Evolutionary conservation across 2,329 filamentous ascomycete genomes (phyloP), one percentile per base, ranked within the genome.

Genomic region (Coniochaeta pulveracea): DNA sequence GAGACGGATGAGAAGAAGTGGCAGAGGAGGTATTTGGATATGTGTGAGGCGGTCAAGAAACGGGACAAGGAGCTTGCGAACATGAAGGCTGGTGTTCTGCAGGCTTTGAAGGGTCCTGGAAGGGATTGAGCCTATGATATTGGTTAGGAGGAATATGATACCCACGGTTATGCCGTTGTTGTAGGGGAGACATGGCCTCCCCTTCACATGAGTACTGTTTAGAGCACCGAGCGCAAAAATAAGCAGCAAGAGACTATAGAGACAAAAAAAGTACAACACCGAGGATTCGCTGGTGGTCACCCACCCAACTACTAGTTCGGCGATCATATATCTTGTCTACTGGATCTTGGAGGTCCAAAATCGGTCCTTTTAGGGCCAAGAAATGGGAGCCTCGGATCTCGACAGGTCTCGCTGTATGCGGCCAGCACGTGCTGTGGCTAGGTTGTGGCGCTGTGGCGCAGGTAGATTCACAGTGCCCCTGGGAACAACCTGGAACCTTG

Each of bases 41-140:
- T 82, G 43, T 65, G 79, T 46, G 66, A 67, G 26, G 64, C 67
- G 40, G 64, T 82, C 44, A 66, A 64, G 47, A 67, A 71, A 37
- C 65, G 67, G 38, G 74, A 80, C 44, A 64, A 66, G 43, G 63
- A 67, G 43, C 51, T 71, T 34, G 47, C 50, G 34, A 53, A 56
- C 25, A 44, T 73, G 36, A 61, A 58, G 43, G 52, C 50, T 24
- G 58, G 49, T 19, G 51, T 74, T 27, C 46, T 69, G 37, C 52
- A 58, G 34, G 47, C 54, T 11, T 37, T 63, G 18, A 46, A 42
- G 32, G 37, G 35, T 19, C 18, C 26, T 12, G 29, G 28, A 22
- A n/a, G n/a, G n/a, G n/a, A n/a, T n/a, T n/a, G n/a, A n/a, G n/a
- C n/a, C n/a, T n/a, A n/a, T n/a, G n/a, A n/a, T n/a, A n/a, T n/a